These are phyloP conservation scores for Garcileccinum viscosum DNA, from an alignment of 1,284 basidiomycete species.

Conservation along the genomic window DNA sequence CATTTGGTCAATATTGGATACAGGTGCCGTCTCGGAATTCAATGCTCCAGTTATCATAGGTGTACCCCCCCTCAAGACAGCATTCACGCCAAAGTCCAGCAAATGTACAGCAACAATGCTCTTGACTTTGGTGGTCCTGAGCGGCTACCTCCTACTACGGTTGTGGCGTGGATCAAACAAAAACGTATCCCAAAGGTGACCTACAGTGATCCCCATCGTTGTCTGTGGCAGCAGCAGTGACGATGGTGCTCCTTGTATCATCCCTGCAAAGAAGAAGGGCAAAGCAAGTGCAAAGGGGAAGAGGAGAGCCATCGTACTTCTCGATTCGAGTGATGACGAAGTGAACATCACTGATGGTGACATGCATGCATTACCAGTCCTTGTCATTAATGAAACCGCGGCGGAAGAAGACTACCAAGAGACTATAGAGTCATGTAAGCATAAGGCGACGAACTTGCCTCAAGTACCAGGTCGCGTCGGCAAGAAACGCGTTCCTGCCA, in stretches of 20 bases:
- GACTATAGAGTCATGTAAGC: not conserved
- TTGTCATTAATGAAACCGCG: not conserved
- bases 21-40: not conserved
- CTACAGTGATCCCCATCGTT: not conserved
- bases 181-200: not conserved
- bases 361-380: not conserved
- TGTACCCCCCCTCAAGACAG: not conserved
- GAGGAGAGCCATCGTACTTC: not conserved
- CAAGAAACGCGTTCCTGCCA: not conserved
- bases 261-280: slow-evolving; percentile 3
- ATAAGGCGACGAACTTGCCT: slow-evolving; percentile 2
- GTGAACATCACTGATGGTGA: not conserved
- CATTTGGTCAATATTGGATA: not conserved
- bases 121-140: slow-evolving; percentile 1
- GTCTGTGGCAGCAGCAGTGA: slow-evolving; percentile 4
- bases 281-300: not conserved
- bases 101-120: slow-evolving; percentile 10
- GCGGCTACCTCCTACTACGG: not conserved
- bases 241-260: not conserved
- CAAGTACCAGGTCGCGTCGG: not conserved
- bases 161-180: slow-evolving; percentile 1
- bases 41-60: slow-evolving; percentile 4
- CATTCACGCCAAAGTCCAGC: not conserved
- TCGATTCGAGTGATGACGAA: not conserved
- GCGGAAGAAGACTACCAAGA: not conserved